These are phyloP conservation scores for Bertia moriformis DNA, from an alignment of 2,329 filamentous ascomycete genomes.

Conservation along the genomic window DNA sequence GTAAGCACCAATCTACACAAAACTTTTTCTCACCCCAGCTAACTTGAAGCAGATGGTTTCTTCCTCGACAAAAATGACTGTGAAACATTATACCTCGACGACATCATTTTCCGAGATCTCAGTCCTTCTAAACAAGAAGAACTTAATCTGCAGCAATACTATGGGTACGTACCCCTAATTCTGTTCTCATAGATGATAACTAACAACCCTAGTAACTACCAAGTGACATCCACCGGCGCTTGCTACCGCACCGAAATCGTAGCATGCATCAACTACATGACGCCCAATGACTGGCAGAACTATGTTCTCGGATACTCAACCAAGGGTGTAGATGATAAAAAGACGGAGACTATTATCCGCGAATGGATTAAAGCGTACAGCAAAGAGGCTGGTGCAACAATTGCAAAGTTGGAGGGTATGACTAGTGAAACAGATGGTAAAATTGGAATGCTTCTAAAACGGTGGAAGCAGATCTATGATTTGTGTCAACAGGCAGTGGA, in stretches of 20 bases:
- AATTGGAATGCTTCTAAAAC: neutral
- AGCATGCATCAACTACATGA: neutral
- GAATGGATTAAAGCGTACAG: neutral
- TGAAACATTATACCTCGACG: conserved; percentile 33
- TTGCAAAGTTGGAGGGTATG: neutral
- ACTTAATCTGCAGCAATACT: neutral
- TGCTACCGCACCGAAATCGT: neutral
- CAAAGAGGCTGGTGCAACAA: neutral
- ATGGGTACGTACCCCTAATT: neutral
- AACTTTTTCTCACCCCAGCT: neutral
- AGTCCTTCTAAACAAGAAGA: neutral
- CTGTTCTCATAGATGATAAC: neutral
- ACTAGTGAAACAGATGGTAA: neutral
- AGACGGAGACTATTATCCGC: neutral
- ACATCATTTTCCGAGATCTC: conserved; percentile 22
- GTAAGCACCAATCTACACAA: conserved; percentile 5
- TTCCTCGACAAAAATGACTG: conserved; percentile 28
- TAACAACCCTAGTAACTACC: neutral
- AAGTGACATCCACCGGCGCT: neutral
- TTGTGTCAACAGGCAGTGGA: neutral
- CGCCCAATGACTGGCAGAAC: neutral
- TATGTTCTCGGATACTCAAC: neutral
- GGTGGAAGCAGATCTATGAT: neutral
- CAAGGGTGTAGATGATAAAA: neutral
- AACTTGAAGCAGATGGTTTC: conserved; percentile 25